Evolutionary conservation across 352 stramenopile species (phyloP).

Genomic region (Globisporangium solare): DNA sequence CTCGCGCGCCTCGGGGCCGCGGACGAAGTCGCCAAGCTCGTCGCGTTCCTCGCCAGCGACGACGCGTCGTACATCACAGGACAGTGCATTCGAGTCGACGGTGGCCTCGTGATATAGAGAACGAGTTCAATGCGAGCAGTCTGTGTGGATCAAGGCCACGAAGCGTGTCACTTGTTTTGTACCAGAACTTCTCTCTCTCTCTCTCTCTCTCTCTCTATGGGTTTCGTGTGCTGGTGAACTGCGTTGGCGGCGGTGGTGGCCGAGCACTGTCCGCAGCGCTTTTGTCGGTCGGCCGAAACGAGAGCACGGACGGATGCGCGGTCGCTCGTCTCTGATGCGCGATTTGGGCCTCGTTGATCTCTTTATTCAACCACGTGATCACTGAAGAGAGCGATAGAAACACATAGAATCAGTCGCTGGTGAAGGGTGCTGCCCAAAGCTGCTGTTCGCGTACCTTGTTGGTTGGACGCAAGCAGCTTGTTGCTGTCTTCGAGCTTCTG

Average conservation of each 20-base stretch:
- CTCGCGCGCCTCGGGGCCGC: conserved; percentile 58
- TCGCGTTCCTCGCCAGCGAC: conserved; percentile 74
- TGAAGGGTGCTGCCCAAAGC: too few relatives aligned
- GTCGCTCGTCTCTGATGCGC: conserved; percentile 54
- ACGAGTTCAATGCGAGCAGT: background rate
- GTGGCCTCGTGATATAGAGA: conserved; percentile 64
- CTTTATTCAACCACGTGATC: conserved; percentile 89
- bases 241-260: conserved; percentile 1
- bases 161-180: background rate
- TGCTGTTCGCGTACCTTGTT: conserved; percentile 56
- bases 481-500: conserved; percentile 87
- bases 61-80: conserved; percentile 82
- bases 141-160: background rate
- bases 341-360: conserved; percentile 88
- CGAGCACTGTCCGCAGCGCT: background rate
- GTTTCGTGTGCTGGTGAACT: conserved; percentile 17
- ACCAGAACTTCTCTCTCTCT: background rate
- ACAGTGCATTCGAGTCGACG: conserved; percentile 77
- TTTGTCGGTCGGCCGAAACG: conserved; percentile 54
- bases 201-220: conserved; percentile 6
- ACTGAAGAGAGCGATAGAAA: conserved; percentile 28
- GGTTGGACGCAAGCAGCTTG: conserved; percentile 83
- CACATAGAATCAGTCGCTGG: background rate
- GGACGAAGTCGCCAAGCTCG: conserved; percentile 74
- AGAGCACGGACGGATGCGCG: conserved; percentile 64